Conservation (phyloP, 2,329 filamentous ascomycete genomes). For the Rhinocladiella similis region DNA sequence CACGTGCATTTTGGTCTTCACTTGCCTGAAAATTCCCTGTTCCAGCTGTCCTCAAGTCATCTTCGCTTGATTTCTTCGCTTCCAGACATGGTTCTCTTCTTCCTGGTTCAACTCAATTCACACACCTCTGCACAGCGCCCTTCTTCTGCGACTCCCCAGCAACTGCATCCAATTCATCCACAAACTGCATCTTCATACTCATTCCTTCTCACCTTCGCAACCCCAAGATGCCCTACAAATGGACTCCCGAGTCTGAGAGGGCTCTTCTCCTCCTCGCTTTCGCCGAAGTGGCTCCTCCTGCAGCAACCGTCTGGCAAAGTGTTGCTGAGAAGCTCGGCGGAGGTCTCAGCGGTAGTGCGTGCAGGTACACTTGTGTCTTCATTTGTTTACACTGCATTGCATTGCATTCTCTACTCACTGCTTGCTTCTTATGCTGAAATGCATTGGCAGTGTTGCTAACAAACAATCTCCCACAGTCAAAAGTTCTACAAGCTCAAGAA, state of each 20-base stretch:
- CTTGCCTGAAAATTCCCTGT: neutral
- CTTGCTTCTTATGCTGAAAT: neutral
- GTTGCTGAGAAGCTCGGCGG: constrained; percentile 27
- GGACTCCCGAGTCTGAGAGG: constrained; percentile 22
- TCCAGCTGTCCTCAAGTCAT: neutral
- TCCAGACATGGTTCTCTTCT: neutral
- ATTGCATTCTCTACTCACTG: neutral
- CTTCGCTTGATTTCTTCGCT: neutral
- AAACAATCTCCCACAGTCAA: constrained; percentile 18
- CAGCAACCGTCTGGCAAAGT: constrained; percentile 23
- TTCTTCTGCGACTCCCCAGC: too few species aligned
- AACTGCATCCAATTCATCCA: too few species aligned
- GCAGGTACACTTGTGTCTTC: constrained; percentile 19
- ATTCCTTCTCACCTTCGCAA: neutral
- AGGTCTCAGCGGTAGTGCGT: constrained; percentile 24
- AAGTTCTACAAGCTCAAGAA: constrained; percentile 31
- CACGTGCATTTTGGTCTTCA: neutral
- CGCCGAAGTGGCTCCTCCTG: constrained; percentile 12
- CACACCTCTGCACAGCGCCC: too few species aligned
- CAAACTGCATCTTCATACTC: neutral
- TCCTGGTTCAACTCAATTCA: too few species aligned
- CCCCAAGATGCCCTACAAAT: constrained; percentile 27
- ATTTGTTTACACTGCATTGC: neutral
- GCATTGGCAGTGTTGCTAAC: constrained; percentile 11
- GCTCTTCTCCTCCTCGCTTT: constrained; percentile 22